phyloP scores from a whole-genome alignment of 176 grass and related monocot species.

The Typha latifolia region DNA sequence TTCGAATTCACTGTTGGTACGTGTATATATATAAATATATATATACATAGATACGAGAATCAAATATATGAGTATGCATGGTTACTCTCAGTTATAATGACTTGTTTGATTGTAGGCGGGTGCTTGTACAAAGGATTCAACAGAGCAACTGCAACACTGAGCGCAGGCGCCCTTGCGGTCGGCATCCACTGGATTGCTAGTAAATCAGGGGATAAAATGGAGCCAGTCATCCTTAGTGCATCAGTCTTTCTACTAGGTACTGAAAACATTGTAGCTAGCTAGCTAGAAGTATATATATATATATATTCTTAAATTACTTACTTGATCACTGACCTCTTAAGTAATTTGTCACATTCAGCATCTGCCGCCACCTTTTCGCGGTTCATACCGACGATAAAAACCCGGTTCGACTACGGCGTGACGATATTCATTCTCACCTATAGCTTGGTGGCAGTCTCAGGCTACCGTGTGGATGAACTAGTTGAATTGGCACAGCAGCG shows the following conservation, averaged over 20 bases:
- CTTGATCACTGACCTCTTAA: not conserved
- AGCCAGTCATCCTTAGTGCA: constrained; percentile 48
- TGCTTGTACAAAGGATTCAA: constrained; percentile 88
- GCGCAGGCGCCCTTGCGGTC: constrained; percentile 51
- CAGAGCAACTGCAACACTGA: constrained; percentile 56
- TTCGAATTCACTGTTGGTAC: constrained; percentile 81
- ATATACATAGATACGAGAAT: not conserved
- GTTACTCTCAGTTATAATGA: not conserved
- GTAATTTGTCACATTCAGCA: constrained; percentile 26
- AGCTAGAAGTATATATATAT: not conserved
- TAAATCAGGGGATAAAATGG: constrained; percentile 49
- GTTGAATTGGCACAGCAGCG: constrained; percentile 45
- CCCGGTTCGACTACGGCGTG: constrained; percentile 82
- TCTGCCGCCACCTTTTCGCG: constrained; percentile 74
- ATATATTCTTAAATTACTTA: not conserved
- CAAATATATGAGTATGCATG: no score
- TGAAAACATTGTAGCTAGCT: not conserved
- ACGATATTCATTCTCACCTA: constrained; percentile 94
- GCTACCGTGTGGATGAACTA: constrained; percentile 65
- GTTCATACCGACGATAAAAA: constrained; percentile 71
- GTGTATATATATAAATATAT: not conserved
- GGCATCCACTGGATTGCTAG: constrained; percentile 67
- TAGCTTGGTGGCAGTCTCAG: constrained; percentile 82
- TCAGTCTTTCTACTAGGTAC: constrained; percentile 72
- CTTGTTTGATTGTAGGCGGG: constrained; percentile 46